phyloP scores from a whole-genome alignment of 1,284 basidiomycete species.

The Pyrrhoderma noxium region DNA sequence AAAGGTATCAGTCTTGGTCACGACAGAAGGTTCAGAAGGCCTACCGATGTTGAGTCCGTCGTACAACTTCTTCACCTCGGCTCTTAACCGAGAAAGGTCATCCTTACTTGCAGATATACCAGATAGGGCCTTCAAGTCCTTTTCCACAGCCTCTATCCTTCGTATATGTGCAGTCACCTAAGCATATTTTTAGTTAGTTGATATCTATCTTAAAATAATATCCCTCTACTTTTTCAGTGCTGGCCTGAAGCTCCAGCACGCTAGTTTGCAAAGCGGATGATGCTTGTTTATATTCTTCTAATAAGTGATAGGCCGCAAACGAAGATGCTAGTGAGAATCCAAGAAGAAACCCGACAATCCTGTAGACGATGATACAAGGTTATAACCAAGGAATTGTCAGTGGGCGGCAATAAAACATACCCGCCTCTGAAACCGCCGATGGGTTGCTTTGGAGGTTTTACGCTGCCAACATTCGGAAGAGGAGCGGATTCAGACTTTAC shows the following conservation, averaged over 20 bases:
- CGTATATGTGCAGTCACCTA: constrained; percentile 81
- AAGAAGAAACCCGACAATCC: constrained; percentile 83
- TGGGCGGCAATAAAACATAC: constrained; percentile 43
- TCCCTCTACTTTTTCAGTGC: constrained; percentile 65
- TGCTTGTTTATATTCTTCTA: constrained; percentile 87
- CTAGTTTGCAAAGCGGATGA: constrained; percentile 78
- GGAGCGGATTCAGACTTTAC: constrained; percentile 41
- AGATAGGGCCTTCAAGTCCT: constrained; percentile 74
- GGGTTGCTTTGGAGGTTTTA: constrained; percentile 63
- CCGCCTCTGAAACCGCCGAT: constrained; percentile 82
- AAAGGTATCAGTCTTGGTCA: neutral
- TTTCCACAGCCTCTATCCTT: constrained; percentile 82
- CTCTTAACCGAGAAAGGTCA: constrained; percentile 65
- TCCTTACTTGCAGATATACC: constrained; percentile 66
- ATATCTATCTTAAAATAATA: too few relatives aligned
- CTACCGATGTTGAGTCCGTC: constrained; percentile 71
- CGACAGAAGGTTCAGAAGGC: constrained; percentile 21
- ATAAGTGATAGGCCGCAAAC: constrained; percentile 78
- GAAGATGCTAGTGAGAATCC: constrained; percentile 83
- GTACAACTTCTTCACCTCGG: constrained; percentile 81
- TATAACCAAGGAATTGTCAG: neutral
- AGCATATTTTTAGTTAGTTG: too few relatives aligned
- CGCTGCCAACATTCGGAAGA: constrained; percentile 45
- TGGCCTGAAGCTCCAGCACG: constrained; percentile 79
- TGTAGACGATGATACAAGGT: constrained; percentile 30